These are phyloP conservation scores for Hordeum vulgare DNA, from an alignment of 176 grass and related monocot species.

Conservation along the genomic window MorexV3_pseudomolecules_assembly NC_058524.1:24768496-24768995, in stretches of 20 bases:
- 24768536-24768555: not conserved
- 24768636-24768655: not conserved
- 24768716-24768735: not conserved
- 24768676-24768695: not conserved
- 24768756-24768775: not conserved
- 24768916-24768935: conserved; percentile 88
- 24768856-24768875: conserved; percentile 36
- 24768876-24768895: conserved; percentile 79
- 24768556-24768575: not conserved
- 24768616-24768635: not conserved
- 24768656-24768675: not conserved
- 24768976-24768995: not conserved
- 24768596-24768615: not conserved
- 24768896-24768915: conserved; percentile 83
- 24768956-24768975: conserved; percentile 14
- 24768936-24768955: conserved; percentile 53
- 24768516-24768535: not conserved
- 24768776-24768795: not conserved
- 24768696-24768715: not conserved
- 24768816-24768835: not conserved
- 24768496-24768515: not conserved
- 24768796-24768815: not conserved
- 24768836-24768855: not conserved
- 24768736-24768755: not conserved
- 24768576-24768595: not conserved